Evolutionary conservation across 306 rosid species (phyloP), one percentile per base, ranked within the genome.

Genomic region (Biancaea sappan): DNA sequence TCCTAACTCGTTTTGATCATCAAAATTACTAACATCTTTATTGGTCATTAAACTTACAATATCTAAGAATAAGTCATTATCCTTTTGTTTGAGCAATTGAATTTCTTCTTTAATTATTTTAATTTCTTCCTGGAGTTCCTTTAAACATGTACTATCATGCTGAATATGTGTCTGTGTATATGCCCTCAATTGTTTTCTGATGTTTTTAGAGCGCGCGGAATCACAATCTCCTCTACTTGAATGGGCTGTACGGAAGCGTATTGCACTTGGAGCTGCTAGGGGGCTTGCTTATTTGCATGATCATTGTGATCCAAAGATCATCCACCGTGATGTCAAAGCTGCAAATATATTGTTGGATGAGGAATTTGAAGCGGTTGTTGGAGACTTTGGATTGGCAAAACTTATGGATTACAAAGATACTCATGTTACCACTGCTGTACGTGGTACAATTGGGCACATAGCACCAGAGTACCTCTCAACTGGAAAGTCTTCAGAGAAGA

Each of bases 231-330:
- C 74, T 8, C 61, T 32, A 0, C 74, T 69, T 69, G 47, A 34
- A 2, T 69, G 61, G 74, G 2, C 47, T 48, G 34, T 1, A 69
- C 61, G 74, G 21, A 51, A 50, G 62, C 15, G 7, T 32, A 51
- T 69, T 48, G 74, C 62, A 3, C 32, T 69, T 19, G 74, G 74
- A 69, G 26, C 74, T 48, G 74, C 61, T 6, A 69, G 31, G 48
- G 74, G 74, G 47, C 74, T 74, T 63, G 78, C 78, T 62, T 74
- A 74, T 62, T 74, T 74, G 71, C 78, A 74, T 16, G 78, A 74
- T 16, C 29, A 48, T 25, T 74, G 78, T 63, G 21, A 62, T 22
- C 71, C 53, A 4, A 74, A 37, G 41, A 63, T 63, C 28, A 74
- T 74, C 63, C 78, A 74, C 28, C 78, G 64, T 35, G 71, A 63